A percentile compares a stretch with the other conserved stretches of the same genome.
phyloP scores from a whole-genome alignment of 768 basidiomycete genomes.

The Podaxis sp. region DNA sequence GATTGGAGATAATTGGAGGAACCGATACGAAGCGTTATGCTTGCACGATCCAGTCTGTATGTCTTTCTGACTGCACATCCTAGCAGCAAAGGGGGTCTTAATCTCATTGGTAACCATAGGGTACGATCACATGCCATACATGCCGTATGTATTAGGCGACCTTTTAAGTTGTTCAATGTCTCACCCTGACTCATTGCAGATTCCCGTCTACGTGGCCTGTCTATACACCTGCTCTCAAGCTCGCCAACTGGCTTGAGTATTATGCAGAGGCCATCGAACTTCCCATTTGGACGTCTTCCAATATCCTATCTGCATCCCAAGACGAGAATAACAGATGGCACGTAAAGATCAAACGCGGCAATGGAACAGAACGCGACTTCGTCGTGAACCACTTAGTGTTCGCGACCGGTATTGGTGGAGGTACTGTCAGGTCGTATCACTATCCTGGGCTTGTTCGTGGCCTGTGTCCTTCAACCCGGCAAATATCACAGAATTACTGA shows the following conservation, averaged over 20 bases:
- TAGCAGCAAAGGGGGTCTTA: neutral
- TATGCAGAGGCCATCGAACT: conserved; percentile 61
- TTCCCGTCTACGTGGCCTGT: conserved; percentile 62
- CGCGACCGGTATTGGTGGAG: conserved; percentile 53
- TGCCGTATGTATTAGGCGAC: conserved; percentile 15
- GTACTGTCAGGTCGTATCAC: conserved; percentile 41
- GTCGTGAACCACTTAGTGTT: conserved; percentile 50
- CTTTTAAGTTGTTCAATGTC: neutral
- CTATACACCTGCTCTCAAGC: conserved; percentile 52
- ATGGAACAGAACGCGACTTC: conserved; percentile 31
- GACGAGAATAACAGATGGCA: conserved; percentile 41
- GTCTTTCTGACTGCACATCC: conserved; percentile 24
- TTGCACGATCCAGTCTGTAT: conserved; percentile 57
- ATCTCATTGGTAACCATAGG: conserved; percentile 24
- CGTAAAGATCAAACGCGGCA: conserved; percentile 29
- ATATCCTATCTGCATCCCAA: conserved; percentile 36
- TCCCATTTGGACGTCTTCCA: conserved; percentile 58
- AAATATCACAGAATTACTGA: neutral
- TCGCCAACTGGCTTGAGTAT: conserved; percentile 61
- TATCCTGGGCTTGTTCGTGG: neutral
- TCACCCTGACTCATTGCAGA: conserved; percentile 22
- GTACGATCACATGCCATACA: conserved; percentile 20
- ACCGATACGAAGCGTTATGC: conserved; percentile 56
- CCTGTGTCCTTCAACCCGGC: too few relatives aligned
- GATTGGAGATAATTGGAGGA: conserved; percentile 61